These are phyloP conservation scores for Uronychia binucleata DNA, from an alignment of 73 alveolate genomes.

Conservation along the genomic window DNA sequence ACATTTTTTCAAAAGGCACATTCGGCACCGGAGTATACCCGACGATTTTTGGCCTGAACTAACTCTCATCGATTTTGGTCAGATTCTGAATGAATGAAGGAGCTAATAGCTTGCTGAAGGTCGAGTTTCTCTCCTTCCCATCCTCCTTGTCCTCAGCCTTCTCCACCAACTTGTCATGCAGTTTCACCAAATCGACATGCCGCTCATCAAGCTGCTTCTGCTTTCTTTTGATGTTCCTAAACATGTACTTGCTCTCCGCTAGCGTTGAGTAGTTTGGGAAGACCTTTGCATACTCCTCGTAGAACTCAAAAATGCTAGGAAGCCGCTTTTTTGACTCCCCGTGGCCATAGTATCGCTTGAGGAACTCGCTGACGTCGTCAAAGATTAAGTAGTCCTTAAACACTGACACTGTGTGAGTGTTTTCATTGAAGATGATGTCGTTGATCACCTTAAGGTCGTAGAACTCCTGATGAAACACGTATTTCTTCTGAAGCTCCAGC, in stretches of 20 bases:
- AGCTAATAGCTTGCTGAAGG: not conserved
- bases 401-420: not conserved
- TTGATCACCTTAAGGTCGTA: conserved; percentile 15
- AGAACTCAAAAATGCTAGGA: conserved; percentile 61
- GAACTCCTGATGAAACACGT: conserved; percentile 32
- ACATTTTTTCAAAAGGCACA: not conserved
- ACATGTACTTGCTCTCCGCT: conserved; percentile 63
- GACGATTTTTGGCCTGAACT: not conserved
- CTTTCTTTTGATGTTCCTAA: conserved; percentile 74
- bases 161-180: not conserved
- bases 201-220: conserved; percentile 68
- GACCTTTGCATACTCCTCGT: conserved; percentile 74
- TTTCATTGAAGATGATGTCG: conserved; percentile 1
- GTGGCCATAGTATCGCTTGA: not conserved
- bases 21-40: not conserved
- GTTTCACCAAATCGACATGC: conserved; percentile 3
- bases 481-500: conserved; percentile 23
- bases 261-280: conserved; percentile 77
- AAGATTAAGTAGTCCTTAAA: not conserved
- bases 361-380: conserved; percentile 6
- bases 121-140: not conserved
- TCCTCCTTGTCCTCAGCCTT: not conserved
- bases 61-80: not conserved
- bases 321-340: conserved; percentile 58
- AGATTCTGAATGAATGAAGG: not conserved